A percentile compares a stretch with the other conserved stretches of the same genome.
phyloP scores from a whole-genome alignment of 108 stramenopile genomes.

The Skeletonema grethae region DNA sequence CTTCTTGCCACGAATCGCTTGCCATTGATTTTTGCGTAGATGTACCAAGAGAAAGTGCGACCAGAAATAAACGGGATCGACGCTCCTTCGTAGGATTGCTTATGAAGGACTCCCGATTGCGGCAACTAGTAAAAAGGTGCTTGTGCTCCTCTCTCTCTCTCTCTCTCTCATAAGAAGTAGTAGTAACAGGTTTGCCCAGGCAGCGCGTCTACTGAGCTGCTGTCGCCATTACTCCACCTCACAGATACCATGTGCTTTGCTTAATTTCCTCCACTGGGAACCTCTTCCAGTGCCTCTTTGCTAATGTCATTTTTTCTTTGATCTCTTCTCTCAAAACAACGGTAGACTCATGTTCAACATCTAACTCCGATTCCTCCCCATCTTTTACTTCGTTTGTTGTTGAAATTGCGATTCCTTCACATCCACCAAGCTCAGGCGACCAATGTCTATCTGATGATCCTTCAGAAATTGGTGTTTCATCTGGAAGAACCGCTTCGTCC shows the following conservation, averaged over 20 bases:
- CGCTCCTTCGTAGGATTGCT: neutral
- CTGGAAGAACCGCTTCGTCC: constrained; percentile 49
- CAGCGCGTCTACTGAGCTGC: neutral
- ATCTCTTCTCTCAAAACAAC: constrained; percentile 34
- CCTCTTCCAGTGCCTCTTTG: constrained; percentile 40
- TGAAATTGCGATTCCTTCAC: constrained; percentile 54
- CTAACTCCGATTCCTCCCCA: neutral
- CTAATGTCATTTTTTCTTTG: constrained; percentile 33
- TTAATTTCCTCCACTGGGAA: constrained; percentile 51
- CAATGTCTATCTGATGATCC: constrained; percentile 42
- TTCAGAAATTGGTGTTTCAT: constrained; percentile 28
- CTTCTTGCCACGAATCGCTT: neutral
- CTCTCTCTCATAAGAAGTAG: no score
- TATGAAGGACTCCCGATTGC: neutral
- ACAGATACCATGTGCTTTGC: constrained; percentile 49
- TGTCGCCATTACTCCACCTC: neutral
- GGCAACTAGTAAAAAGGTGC: no score
- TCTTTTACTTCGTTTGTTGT: neutral
- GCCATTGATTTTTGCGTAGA: neutral
- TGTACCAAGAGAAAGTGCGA: neutral
- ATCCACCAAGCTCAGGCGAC: constrained; percentile 61
- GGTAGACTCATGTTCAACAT: neutral
- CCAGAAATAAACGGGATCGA: neutral
- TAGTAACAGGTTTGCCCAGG: no score
- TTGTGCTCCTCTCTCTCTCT: no score